phyloP scores from a whole-genome alignment of 2,329 filamentous ascomycete species.

The Hypoxylon sp. region DNA sequence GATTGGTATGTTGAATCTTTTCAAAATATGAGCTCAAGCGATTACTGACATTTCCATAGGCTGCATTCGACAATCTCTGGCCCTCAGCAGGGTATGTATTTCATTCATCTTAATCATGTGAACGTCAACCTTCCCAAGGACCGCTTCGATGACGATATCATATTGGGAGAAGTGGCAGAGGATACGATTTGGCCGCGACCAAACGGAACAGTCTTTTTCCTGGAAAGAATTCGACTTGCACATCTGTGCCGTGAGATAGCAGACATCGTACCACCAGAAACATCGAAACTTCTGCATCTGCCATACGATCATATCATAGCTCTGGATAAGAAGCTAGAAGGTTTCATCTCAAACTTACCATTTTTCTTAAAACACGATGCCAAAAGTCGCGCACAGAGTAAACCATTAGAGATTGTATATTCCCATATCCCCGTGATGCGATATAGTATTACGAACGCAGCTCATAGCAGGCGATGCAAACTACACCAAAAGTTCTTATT shows the following conservation, averaged over 20 bases:
- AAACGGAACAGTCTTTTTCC: slow-evolving; percentile 32
- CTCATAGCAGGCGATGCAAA: slow-evolving; percentile 32
- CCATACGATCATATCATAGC: slow-evolving; percentile 29
- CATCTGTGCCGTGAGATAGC: slow-evolving; percentile 33
- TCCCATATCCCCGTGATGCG: slow-evolving; percentile 35
- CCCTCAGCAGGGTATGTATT: slow-evolving; percentile 36
- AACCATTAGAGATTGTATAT: slow-evolving; percentile 30
- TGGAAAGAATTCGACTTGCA: slow-evolving; percentile 30
- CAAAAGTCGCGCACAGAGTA: slow-evolving; percentile 32
- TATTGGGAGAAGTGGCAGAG: background rate
- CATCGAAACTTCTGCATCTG: slow-evolving; percentile 23
- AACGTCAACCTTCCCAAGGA: slow-evolving; percentile 29
- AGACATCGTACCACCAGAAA: slow-evolving; percentile 31
- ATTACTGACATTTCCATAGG: slow-evolving; percentile 18
- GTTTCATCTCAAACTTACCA: slow-evolving; percentile 23
- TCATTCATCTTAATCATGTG: slow-evolving; percentile 35
- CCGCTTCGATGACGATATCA: slow-evolving; percentile 24
- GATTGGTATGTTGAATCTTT: slow-evolving; percentile 24
- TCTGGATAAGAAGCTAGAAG: slow-evolving; percentile 27
- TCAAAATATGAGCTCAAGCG: background rate
- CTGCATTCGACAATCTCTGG: slow-evolving; percentile 37
- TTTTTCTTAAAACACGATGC: slow-evolving; percentile 29
- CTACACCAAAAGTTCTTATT: slow-evolving; percentile 38
- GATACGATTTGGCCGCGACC: slow-evolving; percentile 7
- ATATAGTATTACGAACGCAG: slow-evolving; percentile 32